These are phyloP conservation scores for Globisporangium irregulare DNA, from an alignment of 352 stramenopile species.

Conservation along the genomic window DNA sequence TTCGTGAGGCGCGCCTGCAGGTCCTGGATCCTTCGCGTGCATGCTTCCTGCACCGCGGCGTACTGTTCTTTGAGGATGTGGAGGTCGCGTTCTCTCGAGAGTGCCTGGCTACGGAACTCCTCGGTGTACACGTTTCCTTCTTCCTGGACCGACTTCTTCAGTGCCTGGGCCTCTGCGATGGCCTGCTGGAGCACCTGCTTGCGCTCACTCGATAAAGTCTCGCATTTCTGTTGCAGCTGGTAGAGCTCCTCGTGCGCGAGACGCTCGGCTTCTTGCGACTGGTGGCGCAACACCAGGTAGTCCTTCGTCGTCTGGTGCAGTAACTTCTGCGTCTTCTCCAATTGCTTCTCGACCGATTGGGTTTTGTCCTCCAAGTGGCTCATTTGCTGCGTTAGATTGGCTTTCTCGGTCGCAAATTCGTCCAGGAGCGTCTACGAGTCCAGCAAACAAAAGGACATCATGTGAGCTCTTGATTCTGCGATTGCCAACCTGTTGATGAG, in stretches of 20 bases:
- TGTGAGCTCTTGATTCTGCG: background rate
- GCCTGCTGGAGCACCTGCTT: constrained; percentile 38
- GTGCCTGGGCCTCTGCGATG: constrained; percentile 37
- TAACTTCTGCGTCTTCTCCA: constrained; percentile 53
- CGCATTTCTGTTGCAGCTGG: constrained; percentile 35
- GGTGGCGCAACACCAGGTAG: constrained; percentile 70
- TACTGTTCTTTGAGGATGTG: constrained; percentile 79
- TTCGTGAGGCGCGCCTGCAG: constrained; percentile 67
- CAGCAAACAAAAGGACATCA: background rate
- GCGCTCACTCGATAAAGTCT: constrained; percentile 39
- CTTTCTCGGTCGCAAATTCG: constrained; percentile 52
- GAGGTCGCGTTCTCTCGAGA: constrained; percentile 63
- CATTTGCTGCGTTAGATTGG: constrained; percentile 40
- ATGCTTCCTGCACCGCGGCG: constrained; percentile 67
- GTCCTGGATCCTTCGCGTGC: constrained; percentile 62
- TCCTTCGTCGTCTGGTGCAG: constrained; percentile 72
- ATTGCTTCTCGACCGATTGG: constrained; percentile 38
- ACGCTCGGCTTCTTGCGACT: constrained; percentile 59
- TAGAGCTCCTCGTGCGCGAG: constrained; percentile 58
- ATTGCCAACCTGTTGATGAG: background rate
- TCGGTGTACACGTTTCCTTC: constrained; percentile 56
- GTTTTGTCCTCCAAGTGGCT: constrained; percentile 35
- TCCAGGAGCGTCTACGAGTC: constrained; percentile 42
- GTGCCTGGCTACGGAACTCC: constrained; percentile 52
- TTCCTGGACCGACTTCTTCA: constrained; percentile 44